Evolutionary conservation across 2,329 filamentous ascomycete genomes (phyloP), one percentile per base, ranked within the genome.

Genomic region (Colletotrichum sp.): DNA sequence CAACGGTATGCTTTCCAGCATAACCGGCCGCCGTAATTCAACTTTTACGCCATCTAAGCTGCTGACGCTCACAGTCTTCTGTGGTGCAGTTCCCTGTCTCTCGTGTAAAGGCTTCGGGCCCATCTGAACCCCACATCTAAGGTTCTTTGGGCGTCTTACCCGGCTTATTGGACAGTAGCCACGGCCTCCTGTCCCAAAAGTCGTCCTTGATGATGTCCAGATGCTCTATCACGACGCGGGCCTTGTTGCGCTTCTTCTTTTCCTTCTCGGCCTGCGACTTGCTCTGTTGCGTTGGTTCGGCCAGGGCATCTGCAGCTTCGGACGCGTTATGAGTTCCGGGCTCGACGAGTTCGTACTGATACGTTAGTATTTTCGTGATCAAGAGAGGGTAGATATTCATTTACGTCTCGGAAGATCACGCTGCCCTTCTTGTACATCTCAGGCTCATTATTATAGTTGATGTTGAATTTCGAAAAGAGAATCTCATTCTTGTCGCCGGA

Each of bases 371-470:
- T 59, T 28, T 52, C n/a, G n/a, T n/a, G 7, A 52, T 21, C 7
- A 13, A 16, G 7, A 3, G 55, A 5, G 13, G 3, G 10, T 4
- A 21, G n/a, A 7, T 21, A 24, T 7, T 7, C 12, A 7, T 9
- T 81, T 85, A 94, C 94, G 83, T 97, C 94, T 80, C 96, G 91
- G 83, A 96, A 97, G 7, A 99, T 85, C 3, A 98, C 94, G 79
- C 95, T 99, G 6, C 97, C 97, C 83, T 99, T 99, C 84, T 94
- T 97, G 84, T 92, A 98, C 18, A 98, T 96, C 78, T 98, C 95
- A 0, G 92, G 92, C 84, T 99, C 97, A 79, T 98, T 97, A 85
- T 99, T 99, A 86, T 99, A 99, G 85, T 99, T 99, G 82, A 99
- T 96, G 4, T 93, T 92, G 84, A 98, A 99, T 30, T 90, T 90